These are phyloP conservation scores for Themeda triandra DNA, from an alignment of 176 grass and related monocot species.

Conservation along the genomic window DNA sequence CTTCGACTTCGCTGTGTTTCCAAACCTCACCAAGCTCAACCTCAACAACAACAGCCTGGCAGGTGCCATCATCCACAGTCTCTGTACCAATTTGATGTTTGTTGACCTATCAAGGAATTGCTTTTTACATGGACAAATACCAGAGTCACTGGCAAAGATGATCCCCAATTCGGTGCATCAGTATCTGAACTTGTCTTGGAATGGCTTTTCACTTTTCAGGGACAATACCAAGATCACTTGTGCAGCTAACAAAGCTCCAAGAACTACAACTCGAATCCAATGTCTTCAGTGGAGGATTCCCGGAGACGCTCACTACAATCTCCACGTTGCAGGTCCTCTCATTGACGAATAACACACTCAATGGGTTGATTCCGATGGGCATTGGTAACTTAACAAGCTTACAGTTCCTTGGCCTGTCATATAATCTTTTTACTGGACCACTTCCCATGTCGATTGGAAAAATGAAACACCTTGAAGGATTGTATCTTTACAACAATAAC, in stretches of 20 bases:
- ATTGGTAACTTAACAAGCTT: not conserved
- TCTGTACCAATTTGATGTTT: no score
- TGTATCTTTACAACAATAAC: no score
- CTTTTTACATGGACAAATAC: no score
- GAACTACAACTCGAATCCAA: no score
- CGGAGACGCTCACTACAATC: not conserved
- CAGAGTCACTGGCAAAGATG: no score
- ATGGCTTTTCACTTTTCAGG: no score
- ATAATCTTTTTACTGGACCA: constrained; percentile 5
- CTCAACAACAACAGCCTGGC: constrained; percentile 42
- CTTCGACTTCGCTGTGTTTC: constrained; percentile 31
- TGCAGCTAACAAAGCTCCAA: no score
- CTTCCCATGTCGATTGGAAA: constrained; percentile 15
- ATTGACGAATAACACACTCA: not conserved
- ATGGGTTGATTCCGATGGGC: not conserved
- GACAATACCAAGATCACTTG: not conserved
- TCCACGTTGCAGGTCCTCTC: not conserved
- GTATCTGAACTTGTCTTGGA: no score
- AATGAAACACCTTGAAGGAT: not conserved
- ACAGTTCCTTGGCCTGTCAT: not conserved
- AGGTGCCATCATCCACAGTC: constrained; percentile 39
- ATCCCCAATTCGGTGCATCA: no score
- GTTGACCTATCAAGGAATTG: no score
- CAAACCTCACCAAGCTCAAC: constrained; percentile 29
- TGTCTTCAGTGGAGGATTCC: no score